A percentile compares a stretch with the other conserved stretches of the same genome.
These are phyloP conservation scores for Earliella scabrosa DNA, from an alignment of 1,284 basidiomycete genomes.

Conservation along the genomic window DNA sequence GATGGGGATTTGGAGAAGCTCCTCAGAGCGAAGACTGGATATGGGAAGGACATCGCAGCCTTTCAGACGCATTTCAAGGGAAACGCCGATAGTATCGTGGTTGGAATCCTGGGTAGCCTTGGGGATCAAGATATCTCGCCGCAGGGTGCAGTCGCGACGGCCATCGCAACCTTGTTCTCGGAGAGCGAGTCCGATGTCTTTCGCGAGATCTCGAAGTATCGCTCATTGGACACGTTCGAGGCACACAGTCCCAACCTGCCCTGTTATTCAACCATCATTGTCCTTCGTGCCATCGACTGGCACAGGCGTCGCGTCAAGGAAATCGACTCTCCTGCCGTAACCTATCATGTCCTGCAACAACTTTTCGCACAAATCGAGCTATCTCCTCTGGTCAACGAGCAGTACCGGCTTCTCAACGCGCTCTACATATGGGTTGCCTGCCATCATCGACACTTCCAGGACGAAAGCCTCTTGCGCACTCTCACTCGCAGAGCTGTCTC, in stretches of 20 bases:
- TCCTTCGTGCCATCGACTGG: constrained; percentile 68
- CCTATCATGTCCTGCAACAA: constrained; percentile 79
- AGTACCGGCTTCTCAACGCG: constrained; percentile 76
- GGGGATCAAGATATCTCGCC: constrained; percentile 59
- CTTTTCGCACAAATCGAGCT: constrained; percentile 72
- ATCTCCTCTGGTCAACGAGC: constrained; percentile 86
- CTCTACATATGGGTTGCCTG: constrained; percentile 76
- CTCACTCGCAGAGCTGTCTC: constrained; percentile 72
- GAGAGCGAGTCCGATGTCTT: constrained; percentile 48
- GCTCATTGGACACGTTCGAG: constrained; percentile 49
- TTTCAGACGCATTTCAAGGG: constrained; percentile 46
- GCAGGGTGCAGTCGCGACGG: constrained; percentile 49
- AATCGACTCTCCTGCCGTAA: constrained; percentile 52
- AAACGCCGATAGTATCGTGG: constrained; percentile 58
- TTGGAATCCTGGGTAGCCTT: constrained; percentile 60
- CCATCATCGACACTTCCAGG: constrained; percentile 56
- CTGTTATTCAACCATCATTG: constrained; percentile 47
- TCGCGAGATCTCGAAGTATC: constrained; percentile 52
- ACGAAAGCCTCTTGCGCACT: constrained; percentile 63
- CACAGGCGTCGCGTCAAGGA: constrained; percentile 44
- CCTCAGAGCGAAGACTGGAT: constrained; percentile 40
- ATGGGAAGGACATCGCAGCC: constrained; percentile 35
- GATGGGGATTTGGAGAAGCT: constrained; percentile 39
- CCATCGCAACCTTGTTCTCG: constrained; percentile 43
- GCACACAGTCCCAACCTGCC: constrained; percentile 69